phyloP scores from a whole-genome alignment of 1,284 basidiomycete genomes.

The Malassezia restricta region DNA sequence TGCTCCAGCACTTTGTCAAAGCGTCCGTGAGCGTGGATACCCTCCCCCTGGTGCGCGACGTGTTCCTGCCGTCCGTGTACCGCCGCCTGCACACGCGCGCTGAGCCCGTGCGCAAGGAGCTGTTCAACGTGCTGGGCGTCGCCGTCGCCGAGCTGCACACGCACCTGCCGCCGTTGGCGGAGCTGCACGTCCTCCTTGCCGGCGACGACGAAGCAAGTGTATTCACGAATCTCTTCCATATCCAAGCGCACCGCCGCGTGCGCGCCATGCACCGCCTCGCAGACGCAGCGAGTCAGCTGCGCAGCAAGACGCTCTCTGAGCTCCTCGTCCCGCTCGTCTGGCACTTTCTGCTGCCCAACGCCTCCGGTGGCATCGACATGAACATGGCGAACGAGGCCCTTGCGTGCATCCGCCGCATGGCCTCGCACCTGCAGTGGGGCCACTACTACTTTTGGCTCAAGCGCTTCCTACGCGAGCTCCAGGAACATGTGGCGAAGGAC shows the following conservation, averaged over 20 bases:
- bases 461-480: conserved; percentile 62
- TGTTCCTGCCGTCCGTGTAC: conserved; percentile 10
- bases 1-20: conserved; percentile 63
- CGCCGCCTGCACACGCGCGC: conserved; percentile 55
- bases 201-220: conserved; percentile 89
- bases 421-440: conserved; percentile 55
- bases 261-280: conserved; percentile 75
- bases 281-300: conserved; percentile 60
- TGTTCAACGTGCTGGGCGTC: conserved; percentile 66
- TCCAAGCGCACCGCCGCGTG: conserved; percentile 80
- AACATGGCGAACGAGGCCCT: conserved; percentile 86
- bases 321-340: conserved; percentile 77
- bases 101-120: conserved; percentile 78
- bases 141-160: conserved; percentile 54
- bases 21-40: neutral
- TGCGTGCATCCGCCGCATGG: conserved; percentile 48
- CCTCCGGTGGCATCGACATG: conserved; percentile 62
- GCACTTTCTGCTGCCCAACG: conserved; percentile 57
- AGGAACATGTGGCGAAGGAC: conserved; percentile 10
- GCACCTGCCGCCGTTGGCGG: conserved; percentile 58
- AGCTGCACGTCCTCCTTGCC: conserved; percentile 71
- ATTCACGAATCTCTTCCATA: conserved; percentile 90
- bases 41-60: neutral
- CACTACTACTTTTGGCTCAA: conserved; percentile 71
- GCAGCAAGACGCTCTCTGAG: conserved; percentile 64